Conservation (phyloP, 176 grass and related monocot species). For the Rhynchospora pubera region DNA sequence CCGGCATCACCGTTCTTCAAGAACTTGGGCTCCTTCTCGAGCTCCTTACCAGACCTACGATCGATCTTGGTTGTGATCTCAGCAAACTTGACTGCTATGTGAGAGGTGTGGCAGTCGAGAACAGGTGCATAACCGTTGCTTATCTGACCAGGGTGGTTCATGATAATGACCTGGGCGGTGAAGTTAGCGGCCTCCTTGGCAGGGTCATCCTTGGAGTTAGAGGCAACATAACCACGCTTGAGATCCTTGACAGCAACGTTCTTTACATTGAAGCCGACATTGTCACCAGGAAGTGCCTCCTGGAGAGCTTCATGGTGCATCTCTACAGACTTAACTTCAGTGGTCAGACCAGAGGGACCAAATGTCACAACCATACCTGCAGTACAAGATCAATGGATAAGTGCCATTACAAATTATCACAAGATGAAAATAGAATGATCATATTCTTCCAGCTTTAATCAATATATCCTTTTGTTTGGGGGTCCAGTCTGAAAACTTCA, state of each 20-base stretch:
- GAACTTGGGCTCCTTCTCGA: slow-evolving; percentile 24
- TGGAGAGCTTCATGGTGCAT: slow-evolving; percentile 24
- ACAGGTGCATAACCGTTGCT: slow-evolving; percentile 11
- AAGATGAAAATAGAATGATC: too few relatives aligned
- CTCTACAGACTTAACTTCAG: slow-evolving; percentile 30
- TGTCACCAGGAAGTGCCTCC: slow-evolving; percentile 21
- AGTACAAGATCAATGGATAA: not conserved
- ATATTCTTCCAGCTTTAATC: too few relatives aligned
- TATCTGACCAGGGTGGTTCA: slow-evolving; percentile 27
- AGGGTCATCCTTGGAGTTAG: slow-evolving; percentile 25
- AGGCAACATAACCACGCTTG: slow-evolving; percentile 26
- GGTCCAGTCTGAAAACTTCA: too few relatives aligned
- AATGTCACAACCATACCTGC: slow-evolving; percentile 24
- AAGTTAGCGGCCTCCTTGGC: slow-evolving; percentile 23
- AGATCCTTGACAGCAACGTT: slow-evolving; percentile 29
- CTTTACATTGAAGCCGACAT: slow-evolving; percentile 25
- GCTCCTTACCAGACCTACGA: slow-evolving; percentile 18
- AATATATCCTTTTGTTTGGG: too few relatives aligned
- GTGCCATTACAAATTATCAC: not conserved
- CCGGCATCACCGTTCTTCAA: slow-evolving; percentile 26
- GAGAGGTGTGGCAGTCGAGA: slow-evolving; percentile 8
- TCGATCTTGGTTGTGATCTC: slow-evolving; percentile 28
- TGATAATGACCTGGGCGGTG: slow-evolving; percentile 28
- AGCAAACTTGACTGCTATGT: slow-evolving; percentile 27
- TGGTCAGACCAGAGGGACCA: slow-evolving; percentile 19